A percentile compares a stretch with the other conserved stretches of the same genome.
Conservation (phyloP, 2,329 filamentous ascomycete species). For the Colletotrichum echinochloae region DNA sequence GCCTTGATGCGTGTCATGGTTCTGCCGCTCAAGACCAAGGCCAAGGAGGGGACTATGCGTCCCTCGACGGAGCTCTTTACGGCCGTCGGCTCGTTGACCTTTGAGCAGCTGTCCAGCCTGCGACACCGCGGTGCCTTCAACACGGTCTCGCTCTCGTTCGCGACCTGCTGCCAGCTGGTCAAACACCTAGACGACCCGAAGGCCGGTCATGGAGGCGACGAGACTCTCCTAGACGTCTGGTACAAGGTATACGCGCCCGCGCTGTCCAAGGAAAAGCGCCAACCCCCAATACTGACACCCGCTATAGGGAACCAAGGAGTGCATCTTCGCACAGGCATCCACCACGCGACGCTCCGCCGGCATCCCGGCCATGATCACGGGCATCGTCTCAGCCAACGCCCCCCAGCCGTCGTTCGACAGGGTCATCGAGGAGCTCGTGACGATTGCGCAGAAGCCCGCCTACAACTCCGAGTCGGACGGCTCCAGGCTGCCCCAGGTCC, state of each 20-base stretch:
- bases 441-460: constrained; percentile 67
- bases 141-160: constrained; percentile 90
- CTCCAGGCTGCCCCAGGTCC: constrained; percentile 86
- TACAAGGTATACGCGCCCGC: constrained; percentile 67
- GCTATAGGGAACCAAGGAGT: constrained; percentile 70
- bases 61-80: constrained; percentile 68
- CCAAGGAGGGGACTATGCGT: constrained; percentile 57
- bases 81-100: constrained; percentile 78
- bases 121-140: constrained; percentile 94
- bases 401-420: constrained; percentile 70
- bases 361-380: constrained; percentile 87
- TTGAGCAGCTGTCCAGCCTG: constrained; percentile 83
- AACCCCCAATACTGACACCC: background rate
- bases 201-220: constrained; percentile 43
- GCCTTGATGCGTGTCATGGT: constrained; percentile 76
- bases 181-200: constrained; percentile 56
- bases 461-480: constrained; percentile 68
- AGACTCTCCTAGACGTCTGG: constrained; percentile 72
- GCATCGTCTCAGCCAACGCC: constrained; percentile 78
- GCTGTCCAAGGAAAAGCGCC: background rate
- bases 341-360: constrained; percentile 93
- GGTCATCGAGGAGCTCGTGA: constrained; percentile 72
- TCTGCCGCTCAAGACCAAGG: constrained; percentile 63
- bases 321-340: constrained; percentile 80
- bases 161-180: constrained; percentile 78